phyloP scores from a whole-genome alignment of 257 asterid species.

The Handroanthus guayacan region DNA sequence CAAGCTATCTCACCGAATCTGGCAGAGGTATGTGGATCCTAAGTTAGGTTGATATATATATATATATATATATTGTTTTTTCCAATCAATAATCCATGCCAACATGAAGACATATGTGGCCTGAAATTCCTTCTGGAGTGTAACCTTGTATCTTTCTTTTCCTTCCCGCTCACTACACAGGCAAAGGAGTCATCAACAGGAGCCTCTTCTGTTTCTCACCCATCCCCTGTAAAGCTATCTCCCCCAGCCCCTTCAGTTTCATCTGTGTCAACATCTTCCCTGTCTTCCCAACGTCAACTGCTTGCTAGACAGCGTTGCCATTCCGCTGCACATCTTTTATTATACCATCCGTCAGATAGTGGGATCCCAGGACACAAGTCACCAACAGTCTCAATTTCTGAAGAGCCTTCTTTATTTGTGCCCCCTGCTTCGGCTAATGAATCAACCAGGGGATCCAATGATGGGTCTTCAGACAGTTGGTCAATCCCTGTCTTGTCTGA shows the following conservation, averaged over 20 bases:
- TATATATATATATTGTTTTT: neutral
- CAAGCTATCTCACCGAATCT: slow-evolving; percentile 40
- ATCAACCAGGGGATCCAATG: slow-evolving; percentile 61
- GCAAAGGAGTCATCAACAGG: slow-evolving; percentile 53
- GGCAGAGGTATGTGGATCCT: slow-evolving; percentile 42
- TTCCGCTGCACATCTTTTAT: slow-evolving; percentile 60
- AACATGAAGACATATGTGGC: neutral
- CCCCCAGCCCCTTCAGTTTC: slow-evolving; percentile 63
- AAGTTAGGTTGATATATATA: neutral
- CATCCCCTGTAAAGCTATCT: slow-evolving; percentile 66
- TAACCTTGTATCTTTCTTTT: slow-evolving; percentile 8
- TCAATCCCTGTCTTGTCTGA: slow-evolving; percentile 64
- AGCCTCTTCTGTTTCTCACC: slow-evolving; percentile 54
- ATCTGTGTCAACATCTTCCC: slow-evolving; percentile 59
- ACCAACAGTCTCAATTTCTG: slow-evolving; percentile 63
- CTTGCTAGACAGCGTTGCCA: slow-evolving; percentile 58
- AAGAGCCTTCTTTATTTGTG: slow-evolving; percentile 56
- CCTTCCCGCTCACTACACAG: slow-evolving; percentile 42
- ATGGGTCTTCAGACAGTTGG: slow-evolving; percentile 46
- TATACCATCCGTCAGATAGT: slow-evolving; percentile 60
- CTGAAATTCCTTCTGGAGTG: slow-evolving; percentile 23
- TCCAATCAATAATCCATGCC: neutral
- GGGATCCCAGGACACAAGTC: slow-evolving; percentile 59
- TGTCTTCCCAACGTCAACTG: slow-evolving; percentile 58
- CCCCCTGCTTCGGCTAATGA: slow-evolving; percentile 60